These are phyloP conservation scores for Gyromitra esculenta DNA, from an alignment of 2,329 filamentous ascomycete species.

Conservation along the genomic window DNA sequence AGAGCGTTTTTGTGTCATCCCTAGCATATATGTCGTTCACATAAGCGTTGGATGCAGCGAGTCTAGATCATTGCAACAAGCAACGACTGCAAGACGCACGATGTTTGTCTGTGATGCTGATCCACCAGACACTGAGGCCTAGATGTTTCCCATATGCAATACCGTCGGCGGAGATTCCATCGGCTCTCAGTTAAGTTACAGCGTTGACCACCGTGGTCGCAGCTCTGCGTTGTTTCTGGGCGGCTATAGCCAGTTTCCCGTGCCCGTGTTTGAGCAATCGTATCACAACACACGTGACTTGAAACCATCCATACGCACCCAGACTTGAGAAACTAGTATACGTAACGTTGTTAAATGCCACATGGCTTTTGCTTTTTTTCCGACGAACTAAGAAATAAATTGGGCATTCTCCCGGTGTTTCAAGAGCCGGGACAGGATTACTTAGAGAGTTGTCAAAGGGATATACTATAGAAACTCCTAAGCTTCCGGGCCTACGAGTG, in stretches of 20 bases:
- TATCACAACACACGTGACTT: constrained; percentile 1
- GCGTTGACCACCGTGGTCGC: neutral
- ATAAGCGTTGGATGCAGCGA: neutral
- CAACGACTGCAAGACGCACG: neutral
- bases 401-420: neutral
- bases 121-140: neutral
- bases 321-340: neutral
- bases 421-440: no score
- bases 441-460: neutral
- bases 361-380: neutral
- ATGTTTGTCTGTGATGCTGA: neutral
- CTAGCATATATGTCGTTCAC: neutral
- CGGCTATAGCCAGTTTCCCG: neutral
- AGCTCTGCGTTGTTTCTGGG: neutral
- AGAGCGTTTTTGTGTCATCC: neutral
- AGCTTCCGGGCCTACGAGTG: neutral
- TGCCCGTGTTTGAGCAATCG: neutral
- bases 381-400: neutral
- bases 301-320: neutral
- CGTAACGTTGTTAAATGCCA: neutral
- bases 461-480: neutral
- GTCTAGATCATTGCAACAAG: no score
- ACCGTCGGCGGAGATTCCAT: neutral
- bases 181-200: neutral
- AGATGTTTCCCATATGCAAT: neutral